A percentile compares a stretch with the other conserved stretches of the same genome.
These are phyloP conservation scores for Cercophora newfieldiana DNA, from an alignment of 495 filamentous ascomycete genomes.

Conservation along the genomic window DNA sequence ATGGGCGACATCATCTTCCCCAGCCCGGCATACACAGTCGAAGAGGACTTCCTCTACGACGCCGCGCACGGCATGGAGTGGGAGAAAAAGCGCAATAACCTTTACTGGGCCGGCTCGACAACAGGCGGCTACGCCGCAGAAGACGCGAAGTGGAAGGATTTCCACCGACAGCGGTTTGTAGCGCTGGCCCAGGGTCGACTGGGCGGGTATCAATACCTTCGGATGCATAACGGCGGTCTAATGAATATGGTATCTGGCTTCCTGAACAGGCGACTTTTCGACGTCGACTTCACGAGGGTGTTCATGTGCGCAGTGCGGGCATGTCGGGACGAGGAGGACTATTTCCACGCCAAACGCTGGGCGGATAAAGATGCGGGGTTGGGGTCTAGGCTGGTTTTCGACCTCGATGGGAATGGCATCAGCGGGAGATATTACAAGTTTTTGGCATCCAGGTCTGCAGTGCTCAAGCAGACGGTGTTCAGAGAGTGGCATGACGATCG, in stretches of 20 bases:
- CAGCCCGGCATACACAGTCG: slow-evolving; percentile 31
- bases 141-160: slow-evolving; percentile 35
- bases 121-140: slow-evolving; percentile 44
- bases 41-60: slow-evolving; percentile 37
- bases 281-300: slow-evolving; percentile 1
- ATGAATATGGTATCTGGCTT: not conserved
- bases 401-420: slow-evolving; percentile 59
- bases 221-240: not conserved
- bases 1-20: slow-evolving; percentile 45
- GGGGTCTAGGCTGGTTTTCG: slow-evolving; percentile 38
- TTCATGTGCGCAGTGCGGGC: not conserved
- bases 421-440: slow-evolving; percentile 53
- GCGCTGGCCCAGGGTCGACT: slow-evolving; percentile 28
- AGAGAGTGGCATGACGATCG: slow-evolving; percentile 62
- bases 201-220: not conserved
- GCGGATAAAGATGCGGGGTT: slow-evolving; percentile 24
- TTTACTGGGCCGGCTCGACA: slow-evolving; percentile 55
- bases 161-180: slow-evolving; percentile 54
- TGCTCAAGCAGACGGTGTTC: slow-evolving; percentile 51
- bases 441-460: slow-evolving; percentile 41
- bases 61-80: slow-evolving; percentile 31
- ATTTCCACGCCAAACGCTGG: slow-evolving; percentile 29
- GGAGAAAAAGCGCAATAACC: slow-evolving; percentile 17
- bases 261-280: not conserved
- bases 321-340: not conserved